Base-by-base conservation (phyloP, 208 protist genomes). In the Angomonas ambiguus region DNA sequence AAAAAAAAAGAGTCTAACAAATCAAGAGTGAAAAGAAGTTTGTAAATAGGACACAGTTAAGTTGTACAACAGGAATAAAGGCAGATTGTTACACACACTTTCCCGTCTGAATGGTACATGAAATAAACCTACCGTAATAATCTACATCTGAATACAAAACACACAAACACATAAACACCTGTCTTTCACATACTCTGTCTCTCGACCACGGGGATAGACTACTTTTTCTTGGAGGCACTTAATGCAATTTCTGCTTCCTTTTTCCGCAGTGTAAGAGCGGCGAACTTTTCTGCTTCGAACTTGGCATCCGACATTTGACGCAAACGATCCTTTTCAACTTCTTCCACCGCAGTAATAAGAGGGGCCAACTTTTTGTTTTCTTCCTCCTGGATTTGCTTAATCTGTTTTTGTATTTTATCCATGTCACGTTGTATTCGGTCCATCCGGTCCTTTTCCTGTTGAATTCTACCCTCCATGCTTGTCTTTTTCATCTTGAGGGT, bases 251-350 rank as follows among this genome's bases (percentile, higher is more conserved):
- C 82, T 25, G 91, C 66, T 56, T 95, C 84, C 69, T 91, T 91
- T 55, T 76, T 69, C 3, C 77, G 73, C 56, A 93, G 71, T 28
- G 71, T 76, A 1, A 93, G 48, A 1, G 76, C 60, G 18, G 79
- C 77, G 0, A 95, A 74, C 68, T 91, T 91, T 57, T 93, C 86
- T 1, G 75, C 80, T 49, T 92, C 82, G 38, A 85, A 89, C 71
- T 88, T 85, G 31, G 84, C 83, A 34, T 90, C 83, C n/a, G 72
- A 70, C 71, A 78, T 80, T 59, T 92, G 85, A 0, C 77, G 62
- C 6, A 77, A 65, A n/a, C 85, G 72, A 31, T 95, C 89, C 2
- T 51, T 64, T 41, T 86, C 83, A 1, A 72, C 71, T 18, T 75
- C 74, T n/a, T 71, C 59, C 10, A 91, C 27, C 11, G 90, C 89